phyloP scores from a whole-genome alignment of 768 basidiomycete genomes.

The Leccinum ochraceum region DNA sequence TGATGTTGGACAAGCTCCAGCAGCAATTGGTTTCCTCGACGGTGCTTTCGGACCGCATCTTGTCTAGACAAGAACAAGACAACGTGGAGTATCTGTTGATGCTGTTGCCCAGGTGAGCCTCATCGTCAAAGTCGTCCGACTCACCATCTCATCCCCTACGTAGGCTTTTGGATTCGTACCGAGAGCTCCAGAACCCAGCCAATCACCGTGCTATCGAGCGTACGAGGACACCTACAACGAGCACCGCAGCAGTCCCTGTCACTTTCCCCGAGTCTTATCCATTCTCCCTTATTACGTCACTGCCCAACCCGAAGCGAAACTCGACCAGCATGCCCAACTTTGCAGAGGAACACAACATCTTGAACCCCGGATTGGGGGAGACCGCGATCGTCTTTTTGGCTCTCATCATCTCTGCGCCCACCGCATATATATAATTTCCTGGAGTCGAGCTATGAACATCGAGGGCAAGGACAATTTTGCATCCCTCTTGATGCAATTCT shows the following conservation, averaged over 20 bases:
- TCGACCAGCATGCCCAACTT: conserved; percentile 41
- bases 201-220: conserved; percentile 72
- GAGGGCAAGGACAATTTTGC: conserved; percentile 85
- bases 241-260: conserved; percentile 62
- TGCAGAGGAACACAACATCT: conserved; percentile 42
- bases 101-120: conserved; percentile 73
- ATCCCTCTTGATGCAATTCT: conserved; percentile 69
- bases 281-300: conserved; percentile 73
- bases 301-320: conserved; percentile 55
- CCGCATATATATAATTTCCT: conserved; percentile 74
- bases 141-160: conserved; percentile 2
- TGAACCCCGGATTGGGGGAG: conserved; percentile 51
- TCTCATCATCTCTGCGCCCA: conserved; percentile 77
- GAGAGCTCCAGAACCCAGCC: conserved; percentile 71
- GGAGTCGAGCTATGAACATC: conserved; percentile 79
- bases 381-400: conserved; percentile 82
- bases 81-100: conserved; percentile 86
- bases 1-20: conserved; percentile 90
- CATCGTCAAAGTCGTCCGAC: neutral
- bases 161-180: conserved; percentile 86
- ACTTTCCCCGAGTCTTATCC: conserved; percentile 96
- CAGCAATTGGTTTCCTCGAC: conserved; percentile 71
- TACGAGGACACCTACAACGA: conserved; percentile 57
- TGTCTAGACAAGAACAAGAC: conserved; percentile 81
- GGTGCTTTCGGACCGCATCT: conserved; percentile 58